Conservation (phyloP, 768 basidiomycete genomes). For the Pisolithus sp. region DNA sequence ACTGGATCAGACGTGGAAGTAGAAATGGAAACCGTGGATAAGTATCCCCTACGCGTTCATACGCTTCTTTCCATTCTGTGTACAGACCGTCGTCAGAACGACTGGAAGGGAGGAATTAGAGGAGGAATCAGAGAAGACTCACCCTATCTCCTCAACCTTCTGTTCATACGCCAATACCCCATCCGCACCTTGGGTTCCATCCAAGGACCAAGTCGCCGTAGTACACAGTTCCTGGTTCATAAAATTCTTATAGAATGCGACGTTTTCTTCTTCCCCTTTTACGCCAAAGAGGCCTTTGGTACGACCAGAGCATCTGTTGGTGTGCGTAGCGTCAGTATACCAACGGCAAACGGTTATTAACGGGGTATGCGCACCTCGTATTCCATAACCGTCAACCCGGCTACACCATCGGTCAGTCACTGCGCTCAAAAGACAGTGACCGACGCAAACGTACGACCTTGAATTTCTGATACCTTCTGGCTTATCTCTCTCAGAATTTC, state of each 20-base stretch:
- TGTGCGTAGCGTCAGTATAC: background rate
- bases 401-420: conserved; percentile 34
- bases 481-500: conserved; percentile 93
- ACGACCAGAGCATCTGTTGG: conserved; percentile 87
- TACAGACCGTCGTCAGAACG: background rate
- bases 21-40: conserved; percentile 22
- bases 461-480: conserved; percentile 95
- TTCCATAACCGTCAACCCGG: conserved; percentile 89
- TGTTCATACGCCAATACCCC: conserved; percentile 67
- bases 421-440: conserved; percentile 20
- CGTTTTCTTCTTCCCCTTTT: conserved; percentile 88
- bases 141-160: conserved; percentile 71
- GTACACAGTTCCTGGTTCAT: conserved; percentile 78
- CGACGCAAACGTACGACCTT: conserved; percentile 55
- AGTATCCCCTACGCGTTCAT: conserved; percentile 44
- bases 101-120: no score
- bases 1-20: conserved; percentile 1
- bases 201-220: conserved; percentile 90
- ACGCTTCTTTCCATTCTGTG: conserved; percentile 64
- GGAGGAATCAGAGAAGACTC: conserved; percentile 9
- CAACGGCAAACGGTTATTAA: background rate
- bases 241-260: conserved; percentile 80
- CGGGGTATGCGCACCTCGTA: conserved; percentile 54
- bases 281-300: conserved; percentile 95
- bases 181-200: conserved; percentile 55